Conservation (phyloP, 2,329 filamentous ascomycete species). For the Sarocladium oryzae region DNA sequence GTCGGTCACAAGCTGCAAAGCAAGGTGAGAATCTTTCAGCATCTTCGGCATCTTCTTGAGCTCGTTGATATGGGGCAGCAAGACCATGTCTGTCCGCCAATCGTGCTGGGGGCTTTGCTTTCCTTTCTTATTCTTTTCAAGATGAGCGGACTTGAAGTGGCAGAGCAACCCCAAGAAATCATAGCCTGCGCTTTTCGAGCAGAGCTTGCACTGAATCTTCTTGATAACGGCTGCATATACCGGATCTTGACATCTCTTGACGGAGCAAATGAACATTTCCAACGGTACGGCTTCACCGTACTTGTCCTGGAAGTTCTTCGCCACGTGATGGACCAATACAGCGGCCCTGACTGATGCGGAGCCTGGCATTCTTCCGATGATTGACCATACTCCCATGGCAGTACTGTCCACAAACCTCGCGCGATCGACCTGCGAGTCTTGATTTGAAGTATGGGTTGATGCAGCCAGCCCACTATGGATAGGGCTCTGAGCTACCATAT, state of each 20-base stretch:
- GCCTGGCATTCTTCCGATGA: conserved; percentile 51
- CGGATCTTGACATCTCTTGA: conserved; percentile 52
- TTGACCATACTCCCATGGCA: conserved; percentile 57
- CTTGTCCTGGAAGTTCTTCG: conserved; percentile 47
- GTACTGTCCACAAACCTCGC: conserved; percentile 37
- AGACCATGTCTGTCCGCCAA: conserved; percentile 43
- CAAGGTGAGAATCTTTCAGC: conserved; percentile 26
- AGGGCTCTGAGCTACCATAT: background rate
- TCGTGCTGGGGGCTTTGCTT: conserved; percentile 22
- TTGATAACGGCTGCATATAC: conserved; percentile 48
- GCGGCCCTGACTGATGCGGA: conserved; percentile 56
- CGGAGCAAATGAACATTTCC: conserved; percentile 50
- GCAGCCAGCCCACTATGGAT: background rate
- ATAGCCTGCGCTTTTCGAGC: conserved; percentile 41
- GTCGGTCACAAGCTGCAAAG: conserved; percentile 28
- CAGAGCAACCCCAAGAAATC: conserved; percentile 51
- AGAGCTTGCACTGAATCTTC: conserved; percentile 49
- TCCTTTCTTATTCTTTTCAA: conserved; percentile 16
- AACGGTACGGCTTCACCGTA: conserved; percentile 54
- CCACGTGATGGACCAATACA: conserved; percentile 57
- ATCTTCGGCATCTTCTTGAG: conserved; percentile 23
- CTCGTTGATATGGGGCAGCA: conserved; percentile 28
- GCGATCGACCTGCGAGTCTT: background rate
- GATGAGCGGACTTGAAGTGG: conserved; percentile 45
- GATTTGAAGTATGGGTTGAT: background rate